These are phyloP conservation scores for Xylaria arbuscula DNA, from an alignment of 2,329 filamentous ascomycete species.

Conservation along the genomic window DNA sequence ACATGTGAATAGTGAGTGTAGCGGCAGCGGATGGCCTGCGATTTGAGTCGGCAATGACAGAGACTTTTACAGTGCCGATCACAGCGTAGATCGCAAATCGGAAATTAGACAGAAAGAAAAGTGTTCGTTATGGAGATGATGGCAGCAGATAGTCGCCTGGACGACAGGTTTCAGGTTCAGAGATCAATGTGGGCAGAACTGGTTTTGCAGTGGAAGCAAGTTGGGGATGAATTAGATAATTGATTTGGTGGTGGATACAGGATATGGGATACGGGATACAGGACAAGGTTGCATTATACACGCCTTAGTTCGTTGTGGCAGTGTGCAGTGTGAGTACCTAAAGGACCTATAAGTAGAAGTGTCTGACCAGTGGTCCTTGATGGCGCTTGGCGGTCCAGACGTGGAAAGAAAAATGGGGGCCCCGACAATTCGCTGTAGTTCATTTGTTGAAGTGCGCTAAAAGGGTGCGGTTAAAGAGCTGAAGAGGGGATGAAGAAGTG, in stretches of 20 bases:
- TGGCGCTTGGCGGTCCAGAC: neutral
- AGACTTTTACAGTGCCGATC: neutral
- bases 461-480: neutral
- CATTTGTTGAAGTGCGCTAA: neutral
- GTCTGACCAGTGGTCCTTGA: neutral
- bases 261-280: too few species aligned
- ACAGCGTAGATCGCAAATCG: neutral
- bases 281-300: neutral
- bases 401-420: constrained; percentile 2
- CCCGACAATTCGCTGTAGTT: neutral
- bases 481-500: neutral
- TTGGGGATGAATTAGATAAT: constrained; percentile 3
- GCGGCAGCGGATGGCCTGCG: constrained; percentile 1
- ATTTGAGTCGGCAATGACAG: neutral
- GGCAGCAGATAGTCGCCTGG: constrained; percentile 11
- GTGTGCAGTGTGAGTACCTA: neutral
- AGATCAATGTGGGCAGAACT: constrained; percentile 16
- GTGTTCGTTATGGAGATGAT: constrained; percentile 1
- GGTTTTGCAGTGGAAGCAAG: constrained; percentile 1
- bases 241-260: constrained; percentile 4
- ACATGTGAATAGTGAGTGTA: constrained; percentile 28
- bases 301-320: constrained; percentile 7
- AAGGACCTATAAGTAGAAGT: neutral
- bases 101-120: neutral
- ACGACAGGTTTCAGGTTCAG: constrained; percentile 1